Evolutionary conservation across 2,329 filamentous ascomycete species (phyloP).

Genomic region (Alternaria sp.): DNA sequence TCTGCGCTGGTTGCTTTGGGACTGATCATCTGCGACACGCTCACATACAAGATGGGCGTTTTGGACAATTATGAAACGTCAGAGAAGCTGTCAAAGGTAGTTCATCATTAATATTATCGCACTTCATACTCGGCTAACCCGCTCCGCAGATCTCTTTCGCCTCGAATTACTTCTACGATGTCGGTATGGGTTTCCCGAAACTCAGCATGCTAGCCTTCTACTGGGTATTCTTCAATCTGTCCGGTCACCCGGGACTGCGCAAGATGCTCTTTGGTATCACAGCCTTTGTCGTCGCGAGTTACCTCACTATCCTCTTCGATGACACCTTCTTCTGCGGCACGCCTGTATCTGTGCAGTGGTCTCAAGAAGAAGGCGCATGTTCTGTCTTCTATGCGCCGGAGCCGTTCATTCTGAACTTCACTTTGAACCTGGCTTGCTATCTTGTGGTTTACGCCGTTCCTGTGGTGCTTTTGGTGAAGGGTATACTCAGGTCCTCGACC

Average conservation of each 20-base stretch:
- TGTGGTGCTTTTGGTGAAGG: slow-evolving; percentile 17
- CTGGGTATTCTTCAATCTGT: slow-evolving; percentile 33
- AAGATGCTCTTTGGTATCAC: slow-evolving; percentile 34
- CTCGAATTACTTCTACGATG: slow-evolving; percentile 38
- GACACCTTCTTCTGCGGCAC: slow-evolving; percentile 35
- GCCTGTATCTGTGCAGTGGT: slow-evolving; percentile 31
- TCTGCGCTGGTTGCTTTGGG: slow-evolving; percentile 20
- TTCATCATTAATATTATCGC: background rate
- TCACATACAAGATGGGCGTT: slow-evolving; percentile 21
- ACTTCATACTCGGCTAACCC: background rate
- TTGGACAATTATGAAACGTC: slow-evolving; percentile 29
- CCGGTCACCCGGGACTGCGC: slow-evolving; percentile 27
- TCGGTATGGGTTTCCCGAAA: slow-evolving; percentile 37
- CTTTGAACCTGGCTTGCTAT: slow-evolving; percentile 33
- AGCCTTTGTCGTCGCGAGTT: slow-evolving; percentile 29
- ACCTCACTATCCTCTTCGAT: slow-evolving; percentile 33
- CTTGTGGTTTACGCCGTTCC: slow-evolving; percentile 30
- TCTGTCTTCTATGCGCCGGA: slow-evolving; percentile 36
- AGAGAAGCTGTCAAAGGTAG: slow-evolving; percentile 30
- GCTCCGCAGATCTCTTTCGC: slow-evolving; percentile 29
- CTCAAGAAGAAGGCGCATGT: slow-evolving; percentile 33
- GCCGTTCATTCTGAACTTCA: slow-evolving; percentile 38
- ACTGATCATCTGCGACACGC: slow-evolving; percentile 30
- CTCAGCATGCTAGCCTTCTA: slow-evolving; percentile 38
- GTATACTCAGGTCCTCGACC: slow-evolving; percentile 17